Conservation (phyloP, 495 filamentous ascomycete species). For the Penicillium cataractarum region DNA sequence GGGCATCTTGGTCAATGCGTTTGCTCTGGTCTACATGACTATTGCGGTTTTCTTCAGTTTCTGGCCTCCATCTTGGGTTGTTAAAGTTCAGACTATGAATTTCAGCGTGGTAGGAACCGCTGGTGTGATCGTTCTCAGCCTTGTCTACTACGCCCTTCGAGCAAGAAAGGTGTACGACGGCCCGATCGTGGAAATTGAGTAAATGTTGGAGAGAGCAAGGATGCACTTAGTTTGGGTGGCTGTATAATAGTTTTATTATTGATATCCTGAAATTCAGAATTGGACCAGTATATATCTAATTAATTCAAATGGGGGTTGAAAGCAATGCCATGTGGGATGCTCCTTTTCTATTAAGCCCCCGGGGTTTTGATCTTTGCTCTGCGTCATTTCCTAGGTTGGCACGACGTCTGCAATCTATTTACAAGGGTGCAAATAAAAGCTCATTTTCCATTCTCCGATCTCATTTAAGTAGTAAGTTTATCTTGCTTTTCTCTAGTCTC, state of each 20-base stretch:
- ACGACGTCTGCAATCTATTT: no score
- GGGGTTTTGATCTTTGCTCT: no score
- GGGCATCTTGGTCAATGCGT: slow-evolving; percentile 33
- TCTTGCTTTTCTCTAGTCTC: no score
- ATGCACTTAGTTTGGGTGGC: not conserved
- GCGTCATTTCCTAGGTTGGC: no score
- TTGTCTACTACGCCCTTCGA: slow-evolving; percentile 49
- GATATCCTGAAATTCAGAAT: not conserved
- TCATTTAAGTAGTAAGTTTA: no score
- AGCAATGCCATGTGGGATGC: no score
- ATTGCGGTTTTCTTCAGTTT: slow-evolving; percentile 57
- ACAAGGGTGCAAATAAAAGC: no score
- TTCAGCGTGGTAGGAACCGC: slow-evolving; percentile 50
- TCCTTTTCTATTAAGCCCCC: no score
- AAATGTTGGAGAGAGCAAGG: not conserved
- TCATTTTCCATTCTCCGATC: no score
- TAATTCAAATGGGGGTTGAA: no score
- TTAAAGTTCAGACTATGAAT: slow-evolving; percentile 46
- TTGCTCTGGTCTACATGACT: slow-evolving; percentile 47
- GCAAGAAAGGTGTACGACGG: slow-evolving; percentile 49
- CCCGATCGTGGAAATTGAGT: slow-evolving; percentile 46
- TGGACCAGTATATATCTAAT: not conserved
- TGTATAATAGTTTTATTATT: not conserved
- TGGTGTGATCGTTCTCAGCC: slow-evolving; percentile 43
- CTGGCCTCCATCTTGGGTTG: slow-evolving; percentile 43